Conservation (phyloP, 176 grass and related monocot genomes). For the Triticum aestivum region DNA sequence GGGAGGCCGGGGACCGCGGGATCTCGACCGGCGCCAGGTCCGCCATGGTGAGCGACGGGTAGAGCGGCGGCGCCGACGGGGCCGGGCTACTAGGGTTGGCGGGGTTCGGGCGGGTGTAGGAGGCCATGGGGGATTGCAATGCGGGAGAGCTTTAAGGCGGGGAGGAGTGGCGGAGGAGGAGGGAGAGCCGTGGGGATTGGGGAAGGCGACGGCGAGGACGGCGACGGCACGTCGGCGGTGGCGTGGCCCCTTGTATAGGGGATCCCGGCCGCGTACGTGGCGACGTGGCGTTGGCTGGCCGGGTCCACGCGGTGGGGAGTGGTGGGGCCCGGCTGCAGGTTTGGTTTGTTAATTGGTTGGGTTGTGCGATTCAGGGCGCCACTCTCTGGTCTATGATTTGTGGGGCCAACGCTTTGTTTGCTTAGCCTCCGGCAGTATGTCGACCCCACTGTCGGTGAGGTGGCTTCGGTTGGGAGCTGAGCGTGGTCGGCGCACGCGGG, state of each 20-base stretch:
- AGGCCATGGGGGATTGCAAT: slow-evolving; percentile 27
- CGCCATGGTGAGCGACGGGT: slow-evolving; percentile 59
- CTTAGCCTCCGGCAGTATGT: rapidly evolving
- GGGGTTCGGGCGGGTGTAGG: not conserved
- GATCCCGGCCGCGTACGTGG: slow-evolving; percentile 30
- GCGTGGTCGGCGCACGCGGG: not conserved
- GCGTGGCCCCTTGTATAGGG: slow-evolving; percentile 41
- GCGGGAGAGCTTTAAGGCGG: slow-evolving; percentile 1
- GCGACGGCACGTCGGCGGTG: slow-evolving; percentile 21
- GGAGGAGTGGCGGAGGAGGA: not conserved
- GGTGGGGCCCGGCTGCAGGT: slow-evolving; percentile 19
- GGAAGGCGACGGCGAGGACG: slow-evolving; percentile 2
- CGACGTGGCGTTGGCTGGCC: not conserved
- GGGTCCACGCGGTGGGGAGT: slow-evolving; percentile 23
- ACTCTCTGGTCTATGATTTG: not conserved
- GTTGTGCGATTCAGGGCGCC: not conserved
- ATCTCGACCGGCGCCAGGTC: slow-evolving; percentile 43
- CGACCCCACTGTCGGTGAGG: not conserved
- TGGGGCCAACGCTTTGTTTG: not conserved
- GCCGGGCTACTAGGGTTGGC: slow-evolving; percentile 6
- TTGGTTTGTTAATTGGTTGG: not conserved
- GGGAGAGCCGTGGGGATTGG: slow-evolving; percentile 13
- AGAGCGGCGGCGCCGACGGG: slow-evolving; percentile 58
- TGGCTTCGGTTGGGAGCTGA: not conserved
- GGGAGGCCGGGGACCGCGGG: slow-evolving; percentile 27